Conservation (phyloP, 768 basidiomycete species). For the Amanita pallidorosea region DNA sequence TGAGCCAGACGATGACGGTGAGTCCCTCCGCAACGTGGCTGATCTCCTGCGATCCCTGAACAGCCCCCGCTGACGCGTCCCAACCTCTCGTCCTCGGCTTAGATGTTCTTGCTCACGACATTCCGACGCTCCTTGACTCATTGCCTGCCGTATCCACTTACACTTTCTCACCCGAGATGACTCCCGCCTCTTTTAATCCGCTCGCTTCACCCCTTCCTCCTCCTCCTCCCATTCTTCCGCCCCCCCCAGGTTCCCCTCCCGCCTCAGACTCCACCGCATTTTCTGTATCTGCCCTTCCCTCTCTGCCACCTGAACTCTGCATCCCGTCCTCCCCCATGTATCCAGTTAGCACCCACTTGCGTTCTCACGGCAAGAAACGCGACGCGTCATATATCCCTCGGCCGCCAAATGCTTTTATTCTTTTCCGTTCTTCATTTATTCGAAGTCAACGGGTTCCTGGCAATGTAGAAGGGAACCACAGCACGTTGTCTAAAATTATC, state of each 20-base stretch:
- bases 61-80: not conserved
- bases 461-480: slow-evolving; percentile 72
- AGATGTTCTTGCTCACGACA: slow-evolving; percentile 16
- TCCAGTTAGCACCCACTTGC: slow-evolving; percentile 23
- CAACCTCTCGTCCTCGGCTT: slow-evolving; percentile 12
- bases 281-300: not conserved
- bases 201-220: slow-evolving; percentile 12
- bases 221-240: slow-evolving; percentile 13
- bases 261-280: slow-evolving; percentile 8
- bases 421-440: slow-evolving; percentile 75
- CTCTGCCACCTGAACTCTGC: not conserved
- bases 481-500: slow-evolving; percentile 73
- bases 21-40: slow-evolving; percentile 11
- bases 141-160: slow-evolving; percentile 41
- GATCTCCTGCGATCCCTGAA: slow-evolving; percentile 17
- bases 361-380: slow-evolving; percentile 47
- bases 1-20: slow-evolving; percentile 16
- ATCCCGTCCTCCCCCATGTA: slow-evolving; percentile 9
- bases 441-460: slow-evolving; percentile 62
- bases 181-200: slow-evolving; percentile 34
- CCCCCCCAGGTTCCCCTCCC: slow-evolving; percentile 19
- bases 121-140: slow-evolving; percentile 44
- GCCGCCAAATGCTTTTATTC: slow-evolving; percentile 79
- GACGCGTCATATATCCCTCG: slow-evolving; percentile 72
- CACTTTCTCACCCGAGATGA: slow-evolving; percentile 56